A percentile compares a stretch with the other conserved stretches of the same genome.
These are phyloP conservation scores for Mortierella alpina DNA, from an alignment of 192 early-diverging fungal species.

Conservation along the genomic window DNA sequence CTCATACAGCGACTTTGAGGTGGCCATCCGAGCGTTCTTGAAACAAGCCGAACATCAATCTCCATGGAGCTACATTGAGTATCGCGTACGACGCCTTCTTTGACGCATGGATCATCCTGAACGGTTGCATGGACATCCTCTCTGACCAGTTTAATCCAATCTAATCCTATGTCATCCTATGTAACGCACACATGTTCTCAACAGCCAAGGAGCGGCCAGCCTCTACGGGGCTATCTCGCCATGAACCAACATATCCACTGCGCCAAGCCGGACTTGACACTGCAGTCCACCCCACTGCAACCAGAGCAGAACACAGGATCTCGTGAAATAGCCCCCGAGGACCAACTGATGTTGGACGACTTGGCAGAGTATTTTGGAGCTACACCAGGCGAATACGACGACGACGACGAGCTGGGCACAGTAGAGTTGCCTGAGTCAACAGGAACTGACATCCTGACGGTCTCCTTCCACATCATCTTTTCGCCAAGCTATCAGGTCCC, in stretches of 20 bases:
- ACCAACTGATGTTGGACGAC: constrained; percentile 28
- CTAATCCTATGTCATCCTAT: not conserved
- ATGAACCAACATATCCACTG: not conserved
- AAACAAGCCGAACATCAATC: constrained; percentile 14
- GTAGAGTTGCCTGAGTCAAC: not conserved
- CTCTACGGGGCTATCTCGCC: constrained; percentile 20
- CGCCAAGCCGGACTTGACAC: too few relatives aligned
- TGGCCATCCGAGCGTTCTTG: constrained; percentile 39
- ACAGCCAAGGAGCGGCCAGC: constrained; percentile 15
- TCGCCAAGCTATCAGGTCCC: constrained; percentile 69
- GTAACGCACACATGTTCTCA: not conserved
- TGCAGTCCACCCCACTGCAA: too few relatives aligned
- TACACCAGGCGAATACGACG: constrained; percentile 5
- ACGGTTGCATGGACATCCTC: not conserved
- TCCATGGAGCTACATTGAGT: constrained; percentile 29
- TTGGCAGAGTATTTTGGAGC: constrained; percentile 16
- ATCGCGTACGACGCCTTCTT: constrained; percentile 3
- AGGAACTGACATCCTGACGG: constrained; percentile 23
- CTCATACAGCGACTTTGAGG: constrained; percentile 31
- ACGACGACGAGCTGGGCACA: not conserved
- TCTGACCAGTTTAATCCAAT: not conserved
- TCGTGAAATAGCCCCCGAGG: not conserved
- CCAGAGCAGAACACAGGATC: too few relatives aligned
- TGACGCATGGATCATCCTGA: not conserved
- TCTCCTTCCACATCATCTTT: constrained; percentile 70